Evolutionary conservation across 164 flowering plant species (phyloP), one percentile per base, ranked within the genome.

Genomic region (Dillenia turbinata): DNA sequence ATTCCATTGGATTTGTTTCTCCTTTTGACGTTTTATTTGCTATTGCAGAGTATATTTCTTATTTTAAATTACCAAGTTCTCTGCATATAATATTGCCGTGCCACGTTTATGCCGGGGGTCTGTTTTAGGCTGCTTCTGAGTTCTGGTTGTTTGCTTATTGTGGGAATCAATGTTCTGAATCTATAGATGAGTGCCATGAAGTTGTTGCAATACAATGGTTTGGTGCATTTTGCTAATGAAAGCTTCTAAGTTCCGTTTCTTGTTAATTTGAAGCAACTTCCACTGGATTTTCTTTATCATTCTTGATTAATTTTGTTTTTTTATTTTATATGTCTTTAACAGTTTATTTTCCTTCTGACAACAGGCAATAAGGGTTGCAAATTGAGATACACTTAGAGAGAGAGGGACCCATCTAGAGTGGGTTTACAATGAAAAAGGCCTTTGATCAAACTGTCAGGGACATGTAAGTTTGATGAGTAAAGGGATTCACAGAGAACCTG

Each of bases 401-500:
- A 51, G 52, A 49, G 14, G 53, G 47, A 40, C 52, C 52, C 13
- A 54, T 56, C 69, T 70, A 16, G 65, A 71, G 16, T 57, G 58
- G 71, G 44, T 22, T 46, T 49, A 64, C 61, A 60, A 92, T 92
- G 96, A 92, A 90, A 87, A 92, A 92, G 76, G 98, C 77, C 62
- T 64, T 92, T 61, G 98, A 57, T 78, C 98, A 92, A 80, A 92
- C 96, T 76, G 87, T 92, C 45, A 79, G 98, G 66, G 98, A 92
- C 76, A 60, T 92, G 98, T 92, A 80, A 87, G 98, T 33, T 33
- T 33, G 40, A 33, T 33, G 40, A 33, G 40, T 33, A 5, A 33
- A 33, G 40, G 40, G 40, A 33, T 33, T 33, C 40, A 33, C 40
- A 33, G 40, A 33, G 40, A 33, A 33, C 40, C 7, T 33, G 40